A percentile compares a stretch with the other conserved stretches of the same genome.
These are phyloP conservation scores for Aspergillus indologenus DNA, from an alignment of 495 filamentous ascomycete genomes.

Conservation along the genomic window DNA sequence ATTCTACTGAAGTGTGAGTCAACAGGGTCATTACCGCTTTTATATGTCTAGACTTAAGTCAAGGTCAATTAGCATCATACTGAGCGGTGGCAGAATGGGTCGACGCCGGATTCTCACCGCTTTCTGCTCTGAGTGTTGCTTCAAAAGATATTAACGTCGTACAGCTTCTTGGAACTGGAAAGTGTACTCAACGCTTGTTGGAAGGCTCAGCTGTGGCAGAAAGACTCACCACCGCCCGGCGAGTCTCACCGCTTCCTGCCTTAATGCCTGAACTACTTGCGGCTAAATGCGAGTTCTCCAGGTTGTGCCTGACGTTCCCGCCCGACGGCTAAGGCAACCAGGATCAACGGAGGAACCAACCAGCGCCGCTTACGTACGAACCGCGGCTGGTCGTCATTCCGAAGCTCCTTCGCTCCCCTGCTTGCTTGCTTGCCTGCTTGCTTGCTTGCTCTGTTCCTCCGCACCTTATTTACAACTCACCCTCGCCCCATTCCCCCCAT, in stretches of 20 bases:
- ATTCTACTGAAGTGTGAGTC: too few species aligned
- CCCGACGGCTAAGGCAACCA: neutral
- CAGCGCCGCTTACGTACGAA: neutral
- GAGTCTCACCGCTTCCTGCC: neutral
- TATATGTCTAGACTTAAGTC: too few species aligned
- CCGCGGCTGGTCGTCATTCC: constrained; percentile 1
- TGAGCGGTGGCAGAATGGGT: too few species aligned
- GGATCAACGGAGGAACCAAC: neutral
- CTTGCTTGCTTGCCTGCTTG: neutral
- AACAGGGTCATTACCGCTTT: too few species aligned
- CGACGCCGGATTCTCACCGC: too few species aligned
- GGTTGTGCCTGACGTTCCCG: neutral
- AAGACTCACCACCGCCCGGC: too few species aligned
- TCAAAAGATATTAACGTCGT: too few species aligned
- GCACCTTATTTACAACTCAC: neutral
- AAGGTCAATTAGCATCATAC: too few species aligned
- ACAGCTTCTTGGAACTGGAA: too few species aligned
- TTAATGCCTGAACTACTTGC: neutral
- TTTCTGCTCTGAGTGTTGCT: too few species aligned
- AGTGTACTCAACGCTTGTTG: too few species aligned
- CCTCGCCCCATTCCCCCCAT: neutral
- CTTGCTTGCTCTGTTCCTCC: neutral
- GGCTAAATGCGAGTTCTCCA: neutral
- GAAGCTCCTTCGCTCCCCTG: neutral
- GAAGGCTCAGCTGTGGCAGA: too few species aligned